Conservation (phyloP, 2,329 filamentous ascomycete genomes). For the Neoarthrinium moseri region DNA sequence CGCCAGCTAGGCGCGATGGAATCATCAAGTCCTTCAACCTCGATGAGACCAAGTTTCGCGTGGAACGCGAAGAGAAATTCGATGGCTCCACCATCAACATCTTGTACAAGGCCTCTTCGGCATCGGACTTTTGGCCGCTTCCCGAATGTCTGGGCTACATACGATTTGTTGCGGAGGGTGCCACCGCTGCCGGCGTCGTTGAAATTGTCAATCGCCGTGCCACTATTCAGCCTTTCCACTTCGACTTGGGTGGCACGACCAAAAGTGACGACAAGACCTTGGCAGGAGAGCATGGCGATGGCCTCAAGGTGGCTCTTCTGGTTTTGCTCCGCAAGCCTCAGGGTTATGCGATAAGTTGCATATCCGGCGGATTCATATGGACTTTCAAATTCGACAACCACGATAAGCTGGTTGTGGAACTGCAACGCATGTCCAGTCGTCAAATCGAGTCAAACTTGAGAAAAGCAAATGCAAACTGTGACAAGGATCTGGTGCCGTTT, state of each 20-base stretch:
- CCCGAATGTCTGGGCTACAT: conserved; percentile 28
- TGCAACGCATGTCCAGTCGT: conserved; percentile 12
- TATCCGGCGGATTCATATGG: conserved; percentile 24
- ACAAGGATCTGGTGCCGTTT: conserved; percentile 14
- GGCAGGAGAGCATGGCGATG: conserved; percentile 28
- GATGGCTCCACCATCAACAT: conserved; percentile 20
- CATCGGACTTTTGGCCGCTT: not conserved
- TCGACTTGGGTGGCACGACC: conserved; percentile 26
- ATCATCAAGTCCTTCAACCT: conserved; percentile 24
- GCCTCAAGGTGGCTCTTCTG: conserved; percentile 29
- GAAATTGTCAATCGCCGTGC: conserved; percentile 27
- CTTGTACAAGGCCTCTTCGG: conserved; percentile 21
- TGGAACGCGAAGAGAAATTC: conserved; percentile 17
- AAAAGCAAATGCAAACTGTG: not conserved
- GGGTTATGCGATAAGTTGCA: conserved; percentile 25
- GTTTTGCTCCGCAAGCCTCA: conserved; percentile 23
- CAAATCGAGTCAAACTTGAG: not conserved
- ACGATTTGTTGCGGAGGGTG: conserved; percentile 19
- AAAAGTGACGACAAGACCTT: conserved; percentile 19
- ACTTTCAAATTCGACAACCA: conserved; percentile 28
- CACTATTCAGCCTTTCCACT: conserved; percentile 26
- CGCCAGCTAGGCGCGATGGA: conserved; percentile 23
- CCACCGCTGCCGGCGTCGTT: conserved; percentile 22
- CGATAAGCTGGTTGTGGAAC: conserved; percentile 16
- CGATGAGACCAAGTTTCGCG: conserved; percentile 18